A percentile compares a stretch with the other conserved stretches of the same genome.
These are phyloP conservation scores for Zoysia matrella DNA, from an alignment of 202 grass and related monocot genomes.

Conservation along the genomic window DNA sequence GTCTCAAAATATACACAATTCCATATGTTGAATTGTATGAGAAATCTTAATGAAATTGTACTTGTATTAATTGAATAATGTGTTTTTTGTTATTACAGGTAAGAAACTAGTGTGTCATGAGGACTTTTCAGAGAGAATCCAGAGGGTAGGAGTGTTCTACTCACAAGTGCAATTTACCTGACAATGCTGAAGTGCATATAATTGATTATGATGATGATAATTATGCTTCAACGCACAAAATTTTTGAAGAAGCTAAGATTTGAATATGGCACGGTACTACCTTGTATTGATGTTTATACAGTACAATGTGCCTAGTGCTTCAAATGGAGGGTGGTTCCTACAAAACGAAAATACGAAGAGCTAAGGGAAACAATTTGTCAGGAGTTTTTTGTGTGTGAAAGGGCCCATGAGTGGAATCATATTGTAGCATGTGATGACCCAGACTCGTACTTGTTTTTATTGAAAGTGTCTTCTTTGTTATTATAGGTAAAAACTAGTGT, in stretches of 20 bases:
- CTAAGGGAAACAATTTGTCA: slow-evolving; percentile 66
- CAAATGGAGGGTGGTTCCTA: slow-evolving; percentile 85
- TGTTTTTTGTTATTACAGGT: slow-evolving; percentile 16
- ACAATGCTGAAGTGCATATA: slow-evolving; percentile 34
- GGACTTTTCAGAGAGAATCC: slow-evolving; percentile 37
- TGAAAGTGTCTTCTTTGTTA: no score
- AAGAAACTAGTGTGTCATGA: slow-evolving; percentile 17
- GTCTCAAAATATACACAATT: slow-evolving; percentile 7
- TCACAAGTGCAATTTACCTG: slow-evolving; percentile 8
- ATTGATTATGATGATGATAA: slow-evolving; percentile 34
- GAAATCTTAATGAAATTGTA: slow-evolving; percentile 8
- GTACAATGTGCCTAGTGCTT: slow-evolving; percentile 9
- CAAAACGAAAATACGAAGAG: slow-evolving; percentile 35
- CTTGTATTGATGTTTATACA: no score
- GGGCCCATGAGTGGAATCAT: slow-evolving; percentile 69
- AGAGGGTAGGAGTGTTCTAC: slow-evolving; percentile 17
- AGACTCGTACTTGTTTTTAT: slow-evolving; percentile 33
- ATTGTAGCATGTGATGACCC: slow-evolving; percentile 62
- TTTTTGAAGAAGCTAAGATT: no score
- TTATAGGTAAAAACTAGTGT: slow-evolving; percentile 30
- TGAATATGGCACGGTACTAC: no score
- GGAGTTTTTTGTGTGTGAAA: slow-evolving; percentile 65
- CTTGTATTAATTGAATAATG: not conserved
- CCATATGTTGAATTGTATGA: not conserved
- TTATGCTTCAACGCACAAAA: no score